Percentiles rank a stretch among this genome's conserved stretches.
These are phyloP conservation scores for Diaporthe humulicola DNA, from an alignment of 2,329 filamentous ascomycete genomes.

Conservation along the genomic window DNA sequence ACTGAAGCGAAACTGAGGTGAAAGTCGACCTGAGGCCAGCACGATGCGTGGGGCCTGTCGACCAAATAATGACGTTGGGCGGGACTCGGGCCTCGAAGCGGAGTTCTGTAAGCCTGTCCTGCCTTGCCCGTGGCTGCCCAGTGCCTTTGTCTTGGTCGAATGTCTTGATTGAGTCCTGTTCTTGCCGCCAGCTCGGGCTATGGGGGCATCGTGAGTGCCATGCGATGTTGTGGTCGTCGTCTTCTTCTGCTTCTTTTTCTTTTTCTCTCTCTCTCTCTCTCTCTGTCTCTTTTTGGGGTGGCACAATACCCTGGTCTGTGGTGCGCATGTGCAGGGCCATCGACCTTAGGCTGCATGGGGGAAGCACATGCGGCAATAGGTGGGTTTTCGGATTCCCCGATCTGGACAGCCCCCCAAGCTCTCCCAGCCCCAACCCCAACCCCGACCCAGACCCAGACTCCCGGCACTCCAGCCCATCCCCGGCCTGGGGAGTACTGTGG, in stretches of 20 bases:
- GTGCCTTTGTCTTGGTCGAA: neutral
- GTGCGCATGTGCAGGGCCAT: neutral
- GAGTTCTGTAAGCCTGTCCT: slow-evolving; percentile 19
- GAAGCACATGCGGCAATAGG: neutral
- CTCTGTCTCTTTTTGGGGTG: neutral
- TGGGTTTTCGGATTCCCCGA: slow-evolving; percentile 19
- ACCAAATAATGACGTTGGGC: slow-evolving; percentile 25
- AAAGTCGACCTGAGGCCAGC: slow-evolving; percentile 29
- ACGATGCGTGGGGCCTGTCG: slow-evolving; percentile 9
- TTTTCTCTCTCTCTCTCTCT: neutral
- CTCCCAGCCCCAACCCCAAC: neutral
- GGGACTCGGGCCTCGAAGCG: neutral
- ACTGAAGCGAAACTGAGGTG: neutral
- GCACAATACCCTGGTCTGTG: neutral
- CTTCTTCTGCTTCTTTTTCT: no score
- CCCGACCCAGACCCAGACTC: neutral
- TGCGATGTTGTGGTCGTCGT: neutral
- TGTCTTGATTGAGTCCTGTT: neutral
- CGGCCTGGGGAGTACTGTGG: neutral
- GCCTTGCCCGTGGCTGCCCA: neutral
- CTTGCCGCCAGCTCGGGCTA: neutral
- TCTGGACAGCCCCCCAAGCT: neutral
- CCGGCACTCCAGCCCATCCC: neutral
- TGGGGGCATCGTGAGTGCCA: neutral
- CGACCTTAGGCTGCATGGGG: slow-evolving; percentile 7